Evolutionary conservation across 495 filamentous ascomycete species (phyloP).

Genomic region (Hyaloscypha finlandica): DNA sequence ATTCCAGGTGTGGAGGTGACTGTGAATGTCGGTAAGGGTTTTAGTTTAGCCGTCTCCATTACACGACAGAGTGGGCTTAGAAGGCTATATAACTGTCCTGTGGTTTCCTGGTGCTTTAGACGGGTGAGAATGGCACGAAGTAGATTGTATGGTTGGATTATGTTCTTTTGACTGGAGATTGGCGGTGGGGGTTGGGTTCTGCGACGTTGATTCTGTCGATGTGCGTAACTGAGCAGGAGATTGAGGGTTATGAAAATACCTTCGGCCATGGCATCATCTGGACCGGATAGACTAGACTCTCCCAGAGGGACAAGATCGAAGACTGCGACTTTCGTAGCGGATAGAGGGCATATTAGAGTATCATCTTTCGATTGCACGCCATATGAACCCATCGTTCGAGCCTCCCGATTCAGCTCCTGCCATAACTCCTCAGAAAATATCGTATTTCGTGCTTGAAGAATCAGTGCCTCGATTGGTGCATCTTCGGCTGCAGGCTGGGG

Average conservation of each 20-base stretch:
- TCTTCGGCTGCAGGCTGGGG: constrained; percentile 38
- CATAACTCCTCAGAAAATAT: constrained; percentile 93
- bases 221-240: constrained; percentile 70
- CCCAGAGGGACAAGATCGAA: constrained; percentile 68
- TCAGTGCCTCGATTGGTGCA: constrained; percentile 57
- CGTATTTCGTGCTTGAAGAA: constrained; percentile 82
- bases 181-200: constrained; percentile 64
- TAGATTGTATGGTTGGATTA: constrained; percentile 56
- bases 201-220: constrained; percentile 64
- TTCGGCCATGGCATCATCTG: constrained; percentile 50
- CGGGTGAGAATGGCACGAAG: constrained; percentile 67
- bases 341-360: constrained; percentile 57
- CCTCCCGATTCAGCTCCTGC: constrained; percentile 84
- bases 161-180: constrained; percentile 50
- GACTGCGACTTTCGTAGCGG: constrained; percentile 53
- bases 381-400: constrained; percentile 63
- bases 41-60: constrained; percentile 45
- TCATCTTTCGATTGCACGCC: constrained; percentile 64
- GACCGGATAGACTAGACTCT: constrained; percentile 27
- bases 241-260: constrained; percentile 60
- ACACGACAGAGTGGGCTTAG: constrained; percentile 41
- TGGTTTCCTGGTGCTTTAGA: constrained; percentile 57
- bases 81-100: constrained; percentile 40
- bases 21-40: background rate
- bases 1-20: constrained; percentile 16